Evolutionary conservation across 768 basidiomycete genomes (phyloP).

Genomic region (Leccinum disarticulatum): DNA sequence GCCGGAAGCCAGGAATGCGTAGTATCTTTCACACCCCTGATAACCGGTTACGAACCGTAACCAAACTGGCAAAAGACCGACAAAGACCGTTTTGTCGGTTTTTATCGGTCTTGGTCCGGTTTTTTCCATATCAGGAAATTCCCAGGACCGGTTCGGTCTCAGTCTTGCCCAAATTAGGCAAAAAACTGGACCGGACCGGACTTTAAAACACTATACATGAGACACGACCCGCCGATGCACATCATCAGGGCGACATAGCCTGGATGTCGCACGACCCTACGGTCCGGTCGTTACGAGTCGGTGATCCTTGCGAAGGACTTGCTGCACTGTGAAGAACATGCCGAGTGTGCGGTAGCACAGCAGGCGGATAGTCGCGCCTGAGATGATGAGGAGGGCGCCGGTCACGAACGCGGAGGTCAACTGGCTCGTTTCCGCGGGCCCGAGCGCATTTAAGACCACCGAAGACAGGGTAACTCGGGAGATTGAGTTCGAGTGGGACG

Average conservation of each 20-base stretch:
- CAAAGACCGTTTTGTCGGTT: no score
- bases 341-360: slow-evolving; percentile 20
- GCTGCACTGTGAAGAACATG: slow-evolving; percentile 17
- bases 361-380: slow-evolving; percentile 9
- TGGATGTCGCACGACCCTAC: slow-evolving; percentile 31
- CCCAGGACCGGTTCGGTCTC: no score
- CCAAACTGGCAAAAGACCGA: no score
- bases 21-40: no score
- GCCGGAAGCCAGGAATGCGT: no score
- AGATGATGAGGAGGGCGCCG: slow-evolving; percentile 3
- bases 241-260: slow-evolving; percentile 16
- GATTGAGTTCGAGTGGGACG: neutral
- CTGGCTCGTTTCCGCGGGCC: slow-evolving; percentile 1
- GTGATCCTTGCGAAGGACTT: slow-evolving; percentile 20
- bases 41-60: no score
- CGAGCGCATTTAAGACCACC: slow-evolving; percentile 1
- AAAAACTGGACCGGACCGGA: no score
- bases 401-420: slow-evolving; percentile 3
- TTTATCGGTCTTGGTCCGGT: no score
- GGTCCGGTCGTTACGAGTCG: slow-evolving; percentile 28
- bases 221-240: neutral
- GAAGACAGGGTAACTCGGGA: neutral
- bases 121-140: no score
- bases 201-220: no score
- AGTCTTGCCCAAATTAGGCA: no score